phyloP scores from a whole-genome alignment of 169 alveolate species.

The Theileria sp. region DNA sequence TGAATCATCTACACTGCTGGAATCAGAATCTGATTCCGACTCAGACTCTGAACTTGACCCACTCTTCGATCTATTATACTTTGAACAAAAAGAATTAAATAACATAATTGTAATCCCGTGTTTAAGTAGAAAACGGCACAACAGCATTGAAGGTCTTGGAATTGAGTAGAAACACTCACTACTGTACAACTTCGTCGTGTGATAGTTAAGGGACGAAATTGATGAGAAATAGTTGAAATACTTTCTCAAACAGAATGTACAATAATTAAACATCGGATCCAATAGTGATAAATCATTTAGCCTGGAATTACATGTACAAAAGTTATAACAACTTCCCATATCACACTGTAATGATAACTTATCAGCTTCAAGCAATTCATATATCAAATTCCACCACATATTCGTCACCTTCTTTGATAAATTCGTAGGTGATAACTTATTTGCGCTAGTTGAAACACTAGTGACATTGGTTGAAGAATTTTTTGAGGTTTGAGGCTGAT shows the following conservation, averaged over 20 bases:
- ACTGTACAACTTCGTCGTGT: constrained; percentile 21
- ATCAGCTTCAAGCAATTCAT: constrained; percentile 30
- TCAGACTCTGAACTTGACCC: neutral
- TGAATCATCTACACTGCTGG: constrained; percentile 3
- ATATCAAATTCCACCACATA: constrained; percentile 53
- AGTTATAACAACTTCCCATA: neutral
- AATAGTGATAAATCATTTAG: constrained; percentile 6
- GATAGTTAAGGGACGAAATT: constrained; percentile 5
- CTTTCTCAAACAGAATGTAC: constrained; percentile 30
- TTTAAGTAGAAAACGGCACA: constrained; percentile 49
- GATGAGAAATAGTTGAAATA: constrained; percentile 14
- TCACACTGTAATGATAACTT: constrained; percentile 4
- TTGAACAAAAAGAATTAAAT: constrained; percentile 2
- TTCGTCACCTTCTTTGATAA: constrained; percentile 4
- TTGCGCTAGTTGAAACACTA: neutral
- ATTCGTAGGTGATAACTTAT: neutral
- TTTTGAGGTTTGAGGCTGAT: too few species aligned
- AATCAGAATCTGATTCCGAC: constrained; percentile 25
- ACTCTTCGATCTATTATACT: neutral
- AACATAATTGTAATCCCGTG: constrained; percentile 50
- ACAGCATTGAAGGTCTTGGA: constrained; percentile 40
- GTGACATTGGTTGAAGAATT: too few species aligned
- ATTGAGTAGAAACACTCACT: constrained; percentile 19
- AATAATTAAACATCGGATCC: constrained; percentile 39
- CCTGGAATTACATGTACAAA: constrained; percentile 35